Evolutionary conservation across 2,329 filamentous ascomycete genomes (phyloP).

Genomic region (Dactylellina drechsleri): DNA sequence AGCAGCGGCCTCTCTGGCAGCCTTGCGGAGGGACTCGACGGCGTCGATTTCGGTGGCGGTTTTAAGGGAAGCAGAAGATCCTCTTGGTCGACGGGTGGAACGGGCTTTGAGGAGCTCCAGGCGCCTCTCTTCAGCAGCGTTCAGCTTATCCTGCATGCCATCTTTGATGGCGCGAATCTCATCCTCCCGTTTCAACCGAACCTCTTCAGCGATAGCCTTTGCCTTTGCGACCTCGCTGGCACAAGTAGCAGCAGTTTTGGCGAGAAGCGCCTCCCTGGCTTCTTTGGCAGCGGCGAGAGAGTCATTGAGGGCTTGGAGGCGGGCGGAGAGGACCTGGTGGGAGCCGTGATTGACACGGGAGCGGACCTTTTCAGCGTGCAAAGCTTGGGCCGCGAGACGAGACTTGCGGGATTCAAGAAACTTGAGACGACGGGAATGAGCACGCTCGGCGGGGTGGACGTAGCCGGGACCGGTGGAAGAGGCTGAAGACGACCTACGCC

Average conservation of each 20-base stretch:
- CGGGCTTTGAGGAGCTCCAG: conserved; percentile 69
- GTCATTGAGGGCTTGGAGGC: conserved; percentile 70
- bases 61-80: conserved; percentile 67
- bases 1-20: conserved; percentile 50
- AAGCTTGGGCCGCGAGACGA: conserved; percentile 79
- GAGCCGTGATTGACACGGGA: conserved; percentile 73
- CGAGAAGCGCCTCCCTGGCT: conserved; percentile 80
- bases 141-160: conserved; percentile 82
- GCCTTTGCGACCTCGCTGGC: conserved; percentile 84
- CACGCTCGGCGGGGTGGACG: conserved; percentile 72
- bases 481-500: conserved; percentile 65
- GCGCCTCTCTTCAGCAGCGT: conserved; percentile 78
- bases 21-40: conserved; percentile 66
- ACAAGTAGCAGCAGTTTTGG: conserved; percentile 81
- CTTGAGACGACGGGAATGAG: conserved; percentile 73
- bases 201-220: conserved; percentile 82
- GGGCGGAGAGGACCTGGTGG: conserved; percentile 68
- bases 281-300: conserved; percentile 69
- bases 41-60: conserved; percentile 64
- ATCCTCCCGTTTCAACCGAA: conserved; percentile 81
- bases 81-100: conserved; percentile 66
- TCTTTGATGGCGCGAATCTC: conserved; percentile 75
- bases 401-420: conserved; percentile 84
- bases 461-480: conserved; percentile 75
- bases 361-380: conserved; percentile 84